phyloP scores from a whole-genome alignment of 2,329 filamentous ascomycete species.

The Diaporthe batatas region DNA sequence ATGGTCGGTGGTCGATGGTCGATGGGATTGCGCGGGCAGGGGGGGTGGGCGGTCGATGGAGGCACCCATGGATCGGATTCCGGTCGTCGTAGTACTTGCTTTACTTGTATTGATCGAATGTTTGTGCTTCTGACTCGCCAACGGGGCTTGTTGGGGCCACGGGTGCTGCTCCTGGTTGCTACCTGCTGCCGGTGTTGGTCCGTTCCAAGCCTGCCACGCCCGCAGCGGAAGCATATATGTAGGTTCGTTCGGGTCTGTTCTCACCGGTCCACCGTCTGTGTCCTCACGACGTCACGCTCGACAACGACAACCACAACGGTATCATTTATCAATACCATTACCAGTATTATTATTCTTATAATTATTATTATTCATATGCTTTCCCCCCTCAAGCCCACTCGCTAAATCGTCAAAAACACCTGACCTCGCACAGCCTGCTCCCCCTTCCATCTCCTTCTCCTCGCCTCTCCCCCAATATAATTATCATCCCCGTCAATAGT shows the following conservation, averaged over 20 bases:
- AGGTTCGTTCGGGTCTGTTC: slow-evolving; percentile 19
- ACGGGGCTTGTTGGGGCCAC: not conserved
- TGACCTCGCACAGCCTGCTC: not conserved
- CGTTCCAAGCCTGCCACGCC: slow-evolving; percentile 11
- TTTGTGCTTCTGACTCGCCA: slow-evolving; percentile 30
- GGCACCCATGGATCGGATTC: not conserved
- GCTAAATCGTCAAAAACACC: too few species aligned
- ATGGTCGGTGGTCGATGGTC: not conserved
- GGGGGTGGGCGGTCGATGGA: not conserved
- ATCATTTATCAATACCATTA: not conserved
- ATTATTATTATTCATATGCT: not conserved
- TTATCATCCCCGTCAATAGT: slow-evolving; percentile 1
- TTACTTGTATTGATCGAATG: slow-evolving; percentile 5
- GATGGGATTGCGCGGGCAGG: not conserved
- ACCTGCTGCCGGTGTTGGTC: not conserved
- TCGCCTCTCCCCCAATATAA: not conserved
- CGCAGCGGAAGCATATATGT: slow-evolving; percentile 28
- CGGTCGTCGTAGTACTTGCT: not conserved
- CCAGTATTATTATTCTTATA: not conserved
- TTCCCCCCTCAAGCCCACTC: not conserved
- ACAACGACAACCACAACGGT: slow-evolving; percentile 1
- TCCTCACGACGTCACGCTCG: slow-evolving; percentile 6
- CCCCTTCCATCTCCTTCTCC: not conserved
- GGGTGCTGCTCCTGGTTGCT: not conserved
- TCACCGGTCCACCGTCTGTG: slow-evolving; percentile 10